phyloP scores from a whole-genome alignment of 208 protist genomes.

The Zelonia costaricensis region DNA sequence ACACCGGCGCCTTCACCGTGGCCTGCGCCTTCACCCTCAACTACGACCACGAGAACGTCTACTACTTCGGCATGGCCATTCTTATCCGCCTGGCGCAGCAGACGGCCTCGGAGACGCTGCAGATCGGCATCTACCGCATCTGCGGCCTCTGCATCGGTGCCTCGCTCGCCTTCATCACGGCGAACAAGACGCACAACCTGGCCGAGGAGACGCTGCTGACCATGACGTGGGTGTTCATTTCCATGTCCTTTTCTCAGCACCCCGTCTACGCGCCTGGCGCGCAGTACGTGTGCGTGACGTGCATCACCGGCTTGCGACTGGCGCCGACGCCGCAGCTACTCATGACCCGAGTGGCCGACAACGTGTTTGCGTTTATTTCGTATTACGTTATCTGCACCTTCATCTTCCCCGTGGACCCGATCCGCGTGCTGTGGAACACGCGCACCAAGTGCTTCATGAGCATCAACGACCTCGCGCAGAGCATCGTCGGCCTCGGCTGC shows the following conservation, averaged over 20 bases:
- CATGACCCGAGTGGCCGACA: conserved; percentile 47
- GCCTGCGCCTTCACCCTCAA: conserved; percentile 54
- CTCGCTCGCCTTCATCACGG: conserved; percentile 48
- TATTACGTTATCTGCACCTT: conserved; percentile 75
- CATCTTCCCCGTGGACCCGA: conserved; percentile 64
- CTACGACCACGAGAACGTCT: conserved; percentile 48
- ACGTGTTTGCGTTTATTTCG: conserved; percentile 62
- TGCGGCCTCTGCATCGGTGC: conserved; percentile 50
- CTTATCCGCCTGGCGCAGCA: conserved; percentile 58
- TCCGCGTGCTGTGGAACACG: conserved; percentile 42
- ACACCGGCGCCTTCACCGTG: conserved; percentile 59
- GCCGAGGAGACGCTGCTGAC: conserved; percentile 29
- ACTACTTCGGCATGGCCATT: conserved; percentile 79
- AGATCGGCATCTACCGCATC: conserved; percentile 55
- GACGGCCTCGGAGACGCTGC: conserved; percentile 60
- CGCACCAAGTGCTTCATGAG: conserved; percentile 34
- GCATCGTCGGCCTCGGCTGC: conserved; percentile 32
- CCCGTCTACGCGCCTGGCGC: conserved; percentile 40
- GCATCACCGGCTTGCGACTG: conserved; percentile 33
- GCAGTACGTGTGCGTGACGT: conserved; percentile 52
- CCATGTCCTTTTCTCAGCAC: conserved; percentile 40
- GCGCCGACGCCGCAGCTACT: conserved; percentile 31
- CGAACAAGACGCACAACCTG: conserved; percentile 37
- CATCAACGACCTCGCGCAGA: conserved; percentile 38
- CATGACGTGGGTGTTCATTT: conserved; percentile 39